Evolutionary conservation across 2,329 filamentous ascomycete genomes (phyloP).

Genomic region (Claviceps purpurea): DNA sequence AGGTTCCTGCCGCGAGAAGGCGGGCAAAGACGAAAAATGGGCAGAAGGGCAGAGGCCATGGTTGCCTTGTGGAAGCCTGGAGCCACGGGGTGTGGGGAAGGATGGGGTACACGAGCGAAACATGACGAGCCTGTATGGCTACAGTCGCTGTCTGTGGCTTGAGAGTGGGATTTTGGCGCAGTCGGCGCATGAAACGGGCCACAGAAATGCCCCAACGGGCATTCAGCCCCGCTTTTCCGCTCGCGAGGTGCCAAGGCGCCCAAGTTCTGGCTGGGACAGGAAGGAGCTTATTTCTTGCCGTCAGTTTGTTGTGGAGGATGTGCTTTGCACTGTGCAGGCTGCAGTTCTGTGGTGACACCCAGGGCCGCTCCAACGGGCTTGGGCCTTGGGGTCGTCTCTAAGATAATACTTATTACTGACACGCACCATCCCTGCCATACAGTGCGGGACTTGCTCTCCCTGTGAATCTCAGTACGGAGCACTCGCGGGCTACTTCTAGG

Average conservation of each 20-base stretch:
- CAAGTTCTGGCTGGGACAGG: neutral
- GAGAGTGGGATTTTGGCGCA: neutral
- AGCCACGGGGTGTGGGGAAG: neutral
- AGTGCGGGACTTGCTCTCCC: no score
- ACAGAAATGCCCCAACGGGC: conserved; percentile 1
- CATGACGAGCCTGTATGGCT: neutral
- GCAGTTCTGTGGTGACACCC: no score
- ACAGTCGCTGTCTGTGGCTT: neutral
- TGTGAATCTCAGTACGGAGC: no score
- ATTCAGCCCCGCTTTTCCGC: neutral
- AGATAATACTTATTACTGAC: no score
- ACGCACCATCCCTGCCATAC: no score
- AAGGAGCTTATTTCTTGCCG: neutral
- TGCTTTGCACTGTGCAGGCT: no score
- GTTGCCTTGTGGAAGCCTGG: neutral
- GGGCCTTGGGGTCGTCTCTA: no score
- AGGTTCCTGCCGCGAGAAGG: neutral
- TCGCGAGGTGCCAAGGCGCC: neutral
- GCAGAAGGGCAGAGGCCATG: neutral
- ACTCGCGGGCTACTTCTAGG: no score
- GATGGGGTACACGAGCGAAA: conserved; percentile 2
- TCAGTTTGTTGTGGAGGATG: neutral
- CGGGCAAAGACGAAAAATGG: neutral
- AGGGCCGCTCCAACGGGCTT: no score
- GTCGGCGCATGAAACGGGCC: neutral